Evolutionary conservation across 2,329 filamentous ascomycete species (phyloP), one percentile per base, ranked within the genome.

Genomic region (Torrubiellomyces zombiae): DNA sequence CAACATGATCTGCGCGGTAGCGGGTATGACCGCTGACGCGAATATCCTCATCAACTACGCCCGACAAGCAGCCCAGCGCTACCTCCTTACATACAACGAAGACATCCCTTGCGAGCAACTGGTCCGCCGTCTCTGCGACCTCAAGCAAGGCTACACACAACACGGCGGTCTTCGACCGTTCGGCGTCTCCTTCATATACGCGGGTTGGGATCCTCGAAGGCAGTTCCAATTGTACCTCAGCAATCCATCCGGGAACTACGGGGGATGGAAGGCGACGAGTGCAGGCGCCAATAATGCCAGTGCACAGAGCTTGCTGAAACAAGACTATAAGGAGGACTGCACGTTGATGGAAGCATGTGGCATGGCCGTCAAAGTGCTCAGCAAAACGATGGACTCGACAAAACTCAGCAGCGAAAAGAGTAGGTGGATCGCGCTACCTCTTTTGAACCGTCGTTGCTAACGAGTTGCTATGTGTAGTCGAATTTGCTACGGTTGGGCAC

Each of bases 1-100:
- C 62, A 98, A 98, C 65, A 98, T 98, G 91, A 95, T 98, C 57
- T 94, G 85, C 56, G 89, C 89, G 33, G 89, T 98, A 32, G 89
- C 89, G 43, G 89, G 89, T 49, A 95, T 98, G 86, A 98, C 85
- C 22, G 89, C 89, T 47, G 89, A 98, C 51, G 89, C 89, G 54
- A 98, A 98, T 64, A 98, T 98, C 55, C 82, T 98, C 52, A 98
- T 98, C 73, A 98, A 98, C 67, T 94, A 91, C 58, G 91, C 89
- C 51, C 83, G 89, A 43, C 82, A 93, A 69, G 79, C 81, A 44
- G 89, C 89, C 43, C 89, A 98, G 61, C 74, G 78, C 48, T 95
- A 98, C 60, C 86, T 98, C 51, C 73, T 93, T 39, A 98, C 86
- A 44, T 98, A 98, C 68, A 93, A 95, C 64, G 85, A 94, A 76